These are phyloP conservation scores for Linderniella brevidens DNA, from an alignment of 257 asterid species.

Conservation along the genomic window DNA sequence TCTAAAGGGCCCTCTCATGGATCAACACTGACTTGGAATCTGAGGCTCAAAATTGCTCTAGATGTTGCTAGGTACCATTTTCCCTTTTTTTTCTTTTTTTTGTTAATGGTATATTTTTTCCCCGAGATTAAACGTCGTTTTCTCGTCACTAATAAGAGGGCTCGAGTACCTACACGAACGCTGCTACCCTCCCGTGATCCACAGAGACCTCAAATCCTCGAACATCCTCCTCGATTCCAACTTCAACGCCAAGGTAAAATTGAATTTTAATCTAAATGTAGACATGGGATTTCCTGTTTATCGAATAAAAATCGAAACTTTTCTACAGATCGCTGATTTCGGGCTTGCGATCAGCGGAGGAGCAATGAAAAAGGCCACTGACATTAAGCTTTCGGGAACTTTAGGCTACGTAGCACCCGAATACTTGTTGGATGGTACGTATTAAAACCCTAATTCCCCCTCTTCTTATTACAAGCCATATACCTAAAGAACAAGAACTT, in stretches of 20 bases:
- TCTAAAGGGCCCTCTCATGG: conserved; percentile 66
- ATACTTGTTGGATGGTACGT: conserved; percentile 69
- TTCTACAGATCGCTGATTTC: conserved; percentile 72
- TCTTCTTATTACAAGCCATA: too few species aligned
- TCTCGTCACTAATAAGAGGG: conserved; percentile 34
- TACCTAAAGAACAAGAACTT: too few species aligned
- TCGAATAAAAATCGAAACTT: conserved; percentile 7
- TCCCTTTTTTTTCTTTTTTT: background rate
- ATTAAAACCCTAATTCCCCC: too few species aligned
- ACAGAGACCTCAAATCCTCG: conserved; percentile 77
- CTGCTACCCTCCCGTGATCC: conserved; percentile 75
- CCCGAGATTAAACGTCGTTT: background rate
- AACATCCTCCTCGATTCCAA: conserved; percentile 75
- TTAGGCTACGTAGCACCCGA: too few species aligned
- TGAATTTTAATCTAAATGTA: too few species aligned
- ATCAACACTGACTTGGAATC: conserved; percentile 62
- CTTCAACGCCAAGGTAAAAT: conserved; percentile 81
- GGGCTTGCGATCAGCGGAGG: conserved; percentile 68
- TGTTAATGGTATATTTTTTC: background rate
- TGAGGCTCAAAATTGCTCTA: conserved; percentile 82
- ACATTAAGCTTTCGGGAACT: conserved; percentile 72
- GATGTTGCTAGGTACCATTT: conserved; percentile 89
- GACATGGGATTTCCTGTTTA: too few species aligned
- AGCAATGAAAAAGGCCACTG: conserved; percentile 33
- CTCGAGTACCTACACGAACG: conserved; percentile 79